A percentile compares a stretch with the other conserved stretches of the same genome.
Conservation (phyloP, 139 green algal species). For the Coelastrella sp. region DNA sequence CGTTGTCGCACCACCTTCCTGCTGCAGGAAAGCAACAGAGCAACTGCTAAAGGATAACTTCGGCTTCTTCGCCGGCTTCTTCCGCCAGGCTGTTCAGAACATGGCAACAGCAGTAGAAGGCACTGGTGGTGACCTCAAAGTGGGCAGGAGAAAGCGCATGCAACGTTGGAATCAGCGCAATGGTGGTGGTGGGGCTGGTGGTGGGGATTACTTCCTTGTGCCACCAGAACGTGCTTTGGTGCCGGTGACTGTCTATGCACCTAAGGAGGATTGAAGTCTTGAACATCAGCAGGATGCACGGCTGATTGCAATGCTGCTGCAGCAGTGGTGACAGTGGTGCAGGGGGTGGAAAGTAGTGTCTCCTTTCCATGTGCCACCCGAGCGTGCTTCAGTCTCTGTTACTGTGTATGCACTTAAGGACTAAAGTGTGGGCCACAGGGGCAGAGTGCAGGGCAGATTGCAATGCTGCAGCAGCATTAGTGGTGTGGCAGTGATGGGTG, state of each 20-base stretch:
- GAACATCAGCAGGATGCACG: neutral
- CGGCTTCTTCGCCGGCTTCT: constrained; percentile 57
- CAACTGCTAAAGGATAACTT: constrained; percentile 51
- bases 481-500: no score
- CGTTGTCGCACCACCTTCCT: neutral
- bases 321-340: no score
- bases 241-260: constrained; percentile 51
- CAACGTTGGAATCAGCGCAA: constrained; percentile 47
- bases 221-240: constrained; percentile 65
- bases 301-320: no score
- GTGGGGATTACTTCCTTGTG: constrained; percentile 57
- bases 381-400: no score
- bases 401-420: no score
- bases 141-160: constrained; percentile 50
- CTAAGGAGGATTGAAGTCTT: constrained; percentile 16
- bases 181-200: neutral
- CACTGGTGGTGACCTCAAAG: constrained; percentile 43
- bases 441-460: no score
- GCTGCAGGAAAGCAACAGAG: constrained; percentile 46
- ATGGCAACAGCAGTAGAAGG: constrained; percentile 46
- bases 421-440: no score
- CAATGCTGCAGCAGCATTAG: no score
- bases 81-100: constrained; percentile 20
- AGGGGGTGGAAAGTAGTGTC: no score
- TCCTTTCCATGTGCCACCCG: no score